These are phyloP conservation scores for Orobanche coerulescens DNA, from an alignment of 257 asterid genomes.

Conservation along the genomic window DNA sequence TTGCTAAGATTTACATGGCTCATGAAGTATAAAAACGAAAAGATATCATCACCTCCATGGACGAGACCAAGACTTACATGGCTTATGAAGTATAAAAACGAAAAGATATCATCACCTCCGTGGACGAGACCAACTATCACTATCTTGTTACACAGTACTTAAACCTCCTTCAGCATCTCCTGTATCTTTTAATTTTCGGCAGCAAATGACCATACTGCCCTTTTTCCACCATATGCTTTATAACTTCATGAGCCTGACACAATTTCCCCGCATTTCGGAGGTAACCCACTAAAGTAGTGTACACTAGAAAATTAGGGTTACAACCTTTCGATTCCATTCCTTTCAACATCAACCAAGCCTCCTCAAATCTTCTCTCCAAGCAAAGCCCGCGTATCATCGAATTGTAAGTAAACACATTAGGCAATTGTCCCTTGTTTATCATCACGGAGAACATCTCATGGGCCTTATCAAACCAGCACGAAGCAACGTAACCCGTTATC, in stretches of 20 bases:
- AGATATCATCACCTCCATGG: slow-evolving; percentile 5
- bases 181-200: slow-evolving; percentile 57
- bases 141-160: slow-evolving; percentile 18
- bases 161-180: slow-evolving; percentile 46
- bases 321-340: slow-evolving; percentile 88
- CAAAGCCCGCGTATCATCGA: slow-evolving; percentile 94
- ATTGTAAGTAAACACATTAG: slow-evolving; percentile 88
- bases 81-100: slow-evolving; percentile 8
- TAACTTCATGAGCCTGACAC: slow-evolving; percentile 63
- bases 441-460: slow-evolving; percentile 54
- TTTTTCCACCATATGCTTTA: slow-evolving; percentile 76
- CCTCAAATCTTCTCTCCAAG: slow-evolving; percentile 63
- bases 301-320: slow-evolving; percentile 88
- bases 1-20: slow-evolving; percentile 15
- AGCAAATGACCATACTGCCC: slow-evolving; percentile 65
- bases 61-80: slow-evolving; percentile 17
- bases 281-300: slow-evolving; percentile 77
- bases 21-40: slow-evolving; percentile 11
- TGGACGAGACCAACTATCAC: slow-evolving; percentile 13
- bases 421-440: slow-evolving; percentile 63
- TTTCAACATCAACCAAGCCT: slow-evolving; percentile 69
- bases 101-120: slow-evolving; percentile 11
- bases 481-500: slow-evolving; percentile 77
- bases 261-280: slow-evolving; percentile 76
- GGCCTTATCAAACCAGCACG: slow-evolving; percentile 64